Evolutionary conservation across 1,139 yeast genomes (phyloP).

Genomic region (Yamadazyma friedrichii): DNA sequence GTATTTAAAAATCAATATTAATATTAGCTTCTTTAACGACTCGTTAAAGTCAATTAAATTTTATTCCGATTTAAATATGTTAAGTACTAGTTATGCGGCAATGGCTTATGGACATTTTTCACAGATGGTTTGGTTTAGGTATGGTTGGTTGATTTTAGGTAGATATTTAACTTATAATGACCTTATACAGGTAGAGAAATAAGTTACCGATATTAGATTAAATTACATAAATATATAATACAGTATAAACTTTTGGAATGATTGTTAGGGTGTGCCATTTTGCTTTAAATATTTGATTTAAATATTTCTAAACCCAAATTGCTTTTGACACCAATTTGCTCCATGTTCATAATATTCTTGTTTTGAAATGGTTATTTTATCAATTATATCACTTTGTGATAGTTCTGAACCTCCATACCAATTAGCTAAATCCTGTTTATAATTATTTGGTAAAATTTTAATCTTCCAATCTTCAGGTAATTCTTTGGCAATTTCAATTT

Average conservation of each 20-base stretch:
- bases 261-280: too few relatives aligned
- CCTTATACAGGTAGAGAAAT: conserved; percentile 33
- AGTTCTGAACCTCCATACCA: conserved; percentile 52
- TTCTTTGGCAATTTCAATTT: conserved; percentile 60
- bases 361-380: conserved; percentile 60
- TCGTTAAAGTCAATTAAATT: conserved; percentile 34
- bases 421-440: conserved; percentile 26
- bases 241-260: background rate
- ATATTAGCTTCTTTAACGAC: conserved; percentile 39
- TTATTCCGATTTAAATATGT: conserved; percentile 55
- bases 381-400: conserved; percentile 50
- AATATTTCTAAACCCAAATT: conserved; percentile 61
- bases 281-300: too few relatives aligned
- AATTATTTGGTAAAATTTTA: conserved; percentile 13
- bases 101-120: conserved; percentile 84
- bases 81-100: conserved; percentile 62
- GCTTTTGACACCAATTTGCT: conserved; percentile 71
- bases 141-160: conserved; percentile 80
- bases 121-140: conserved; percentile 95
- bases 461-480: conserved; percentile 62
- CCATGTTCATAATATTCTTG: conserved; percentile 89
- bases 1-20: conserved; percentile 36
- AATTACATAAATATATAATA: conserved; percentile 1
- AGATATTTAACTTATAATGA: conserved; percentile 77
- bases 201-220: background rate